Conservation (phyloP, 148 eudicot genomes). For the Rhododendron vialii region DNA sequence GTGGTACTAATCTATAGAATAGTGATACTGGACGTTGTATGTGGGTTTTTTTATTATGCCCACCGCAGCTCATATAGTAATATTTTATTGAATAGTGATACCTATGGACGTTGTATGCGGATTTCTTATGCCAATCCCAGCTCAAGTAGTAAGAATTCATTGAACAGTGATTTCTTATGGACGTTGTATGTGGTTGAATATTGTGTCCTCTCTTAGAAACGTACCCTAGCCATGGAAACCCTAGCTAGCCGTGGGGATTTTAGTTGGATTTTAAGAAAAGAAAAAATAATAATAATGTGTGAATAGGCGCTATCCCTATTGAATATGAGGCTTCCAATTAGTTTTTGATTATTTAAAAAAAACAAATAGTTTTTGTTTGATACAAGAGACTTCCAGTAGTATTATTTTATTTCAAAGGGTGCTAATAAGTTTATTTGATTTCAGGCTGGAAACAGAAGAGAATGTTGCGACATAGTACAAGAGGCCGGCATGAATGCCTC, state of each 20-base stretch:
- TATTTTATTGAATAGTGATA: no score
- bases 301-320: no score
- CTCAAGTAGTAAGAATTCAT: no score
- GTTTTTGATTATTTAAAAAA: not conserved
- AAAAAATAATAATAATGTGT: not conserved
- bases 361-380: not conserved
- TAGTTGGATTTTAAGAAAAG: no score
- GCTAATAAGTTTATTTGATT: not conserved
- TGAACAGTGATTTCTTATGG: no score
- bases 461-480: slow-evolving; percentile 37
- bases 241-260: not conserved
- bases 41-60: no score
- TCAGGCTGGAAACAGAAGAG: slow-evolving; percentile 42
- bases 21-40: no score
- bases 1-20: no score
- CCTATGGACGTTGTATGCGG: not conserved
- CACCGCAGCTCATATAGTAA: no score
- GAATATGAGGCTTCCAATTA: not conserved
- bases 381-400: not conserved
- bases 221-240: not conserved
- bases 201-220: not conserved
- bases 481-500: slow-evolving; percentile 26
- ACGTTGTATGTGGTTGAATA: no score
- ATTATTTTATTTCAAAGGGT: not conserved
- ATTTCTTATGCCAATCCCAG: no score